Evolutionary conservation across 768 basidiomycete genomes (phyloP), one percentile per base, ranked within the genome.

Genomic region (Pleurotus tuoliensis): DNA sequence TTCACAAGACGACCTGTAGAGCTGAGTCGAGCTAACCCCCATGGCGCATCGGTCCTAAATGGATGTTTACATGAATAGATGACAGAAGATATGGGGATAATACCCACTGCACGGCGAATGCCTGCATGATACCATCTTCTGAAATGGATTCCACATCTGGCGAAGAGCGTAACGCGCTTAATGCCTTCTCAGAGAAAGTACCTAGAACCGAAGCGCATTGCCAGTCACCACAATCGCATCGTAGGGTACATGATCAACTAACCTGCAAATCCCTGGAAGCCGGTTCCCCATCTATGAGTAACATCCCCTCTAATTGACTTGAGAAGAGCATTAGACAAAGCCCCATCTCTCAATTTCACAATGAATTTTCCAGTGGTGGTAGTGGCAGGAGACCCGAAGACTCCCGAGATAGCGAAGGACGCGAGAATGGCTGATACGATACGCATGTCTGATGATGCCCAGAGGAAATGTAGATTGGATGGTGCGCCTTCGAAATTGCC

Each of bases 191-290:
- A 18, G 59, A 61, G 25, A 71, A 58, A 3, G 58, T 13, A 37
- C 50, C 64, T 66, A 40, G 9, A 8, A 9, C 3, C 9, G 30
- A 25, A 3, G 30, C 4, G 1, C 18, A 34, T 16, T 20, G 22
- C 22, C 16, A 58, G n/a, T 13, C 13, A 46, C 4, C 45, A 16
- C 12, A 4, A 24, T 11, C 2, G n/a, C 24, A 15, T 15, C n/a
- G 5, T 34, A 0, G 48, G 11, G 1, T 9, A 20, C 12, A 24
- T 30, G 30, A 15, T 7, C 16, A 30, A 54, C 61, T 5, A 38
- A 69, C 70, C 68, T n/a, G 68, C 67, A 34, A 74, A 68, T 11
- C 70, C 70, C 40, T 71, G 69, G 47, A 73, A 58, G 18, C 30
- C 48, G 46, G 65, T 39, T 3, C 63, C 62, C 67, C 67, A 71